Conservation (phyloP, 2,329 filamentous ascomycete genomes). For the Pseudopithomyces chartarum region DNA sequence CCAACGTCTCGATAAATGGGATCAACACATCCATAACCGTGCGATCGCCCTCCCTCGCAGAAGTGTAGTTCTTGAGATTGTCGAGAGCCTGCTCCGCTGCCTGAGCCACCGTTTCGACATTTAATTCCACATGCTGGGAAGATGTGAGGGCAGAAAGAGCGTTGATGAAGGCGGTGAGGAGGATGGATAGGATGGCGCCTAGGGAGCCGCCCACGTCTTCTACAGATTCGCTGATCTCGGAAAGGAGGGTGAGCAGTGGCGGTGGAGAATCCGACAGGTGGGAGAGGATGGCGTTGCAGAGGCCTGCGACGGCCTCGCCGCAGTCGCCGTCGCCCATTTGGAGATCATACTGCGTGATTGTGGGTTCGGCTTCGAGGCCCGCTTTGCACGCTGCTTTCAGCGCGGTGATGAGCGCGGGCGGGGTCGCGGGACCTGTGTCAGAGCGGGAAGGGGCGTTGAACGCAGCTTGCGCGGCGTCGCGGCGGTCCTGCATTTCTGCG, state of each 20-base stretch:
- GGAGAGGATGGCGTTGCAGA: conserved; percentile 62
- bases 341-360: conserved; percentile 72
- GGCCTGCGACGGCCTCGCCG: conserved; percentile 69
- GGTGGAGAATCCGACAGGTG: conserved; percentile 58
- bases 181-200: conserved; percentile 80
- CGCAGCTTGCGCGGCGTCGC: conserved; percentile 37
- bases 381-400: conserved; percentile 50
- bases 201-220: conserved; percentile 76
- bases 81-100: conserved; percentile 52
- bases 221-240: conserved; percentile 64
- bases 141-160: conserved; percentile 42
- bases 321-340: conserved; percentile 92
- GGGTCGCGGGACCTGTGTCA: conserved; percentile 44
- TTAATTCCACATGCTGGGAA: conserved; percentile 34
- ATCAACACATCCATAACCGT: conserved; percentile 89
- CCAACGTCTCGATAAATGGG: conserved; percentile 79
- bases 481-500: conserved; percentile 31
- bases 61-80: conserved; percentile 71
- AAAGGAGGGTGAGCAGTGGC: conserved; percentile 60
- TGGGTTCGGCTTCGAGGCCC: conserved; percentile 64
- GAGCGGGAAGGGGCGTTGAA: conserved; percentile 19
- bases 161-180: conserved; percentile 75
- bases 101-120: conserved; percentile 41
- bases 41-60: conserved; percentile 83
- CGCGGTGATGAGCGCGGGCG: conserved; percentile 46